These are phyloP conservation scores for Hansenula anomala DNA, from an alignment of 1,139 yeast species.

Conservation along the genomic window DNA sequence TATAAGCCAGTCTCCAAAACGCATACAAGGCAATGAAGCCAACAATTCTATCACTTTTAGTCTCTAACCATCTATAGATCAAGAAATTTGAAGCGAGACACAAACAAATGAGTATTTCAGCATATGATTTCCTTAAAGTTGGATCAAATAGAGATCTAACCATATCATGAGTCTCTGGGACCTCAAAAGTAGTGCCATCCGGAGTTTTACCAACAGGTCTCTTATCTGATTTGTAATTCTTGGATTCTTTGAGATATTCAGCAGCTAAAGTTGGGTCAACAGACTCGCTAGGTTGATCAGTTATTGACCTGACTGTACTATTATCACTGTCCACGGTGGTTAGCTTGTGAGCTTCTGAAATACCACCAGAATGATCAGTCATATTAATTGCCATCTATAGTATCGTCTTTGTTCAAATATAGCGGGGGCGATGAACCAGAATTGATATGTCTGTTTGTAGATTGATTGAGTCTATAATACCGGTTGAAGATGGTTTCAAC, in stretches of 20 bases:
- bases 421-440: too few relatives aligned
- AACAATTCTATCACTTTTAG: slow-evolving; percentile 20
- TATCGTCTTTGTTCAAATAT: too few relatives aligned
- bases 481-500: too few relatives aligned
- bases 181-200: slow-evolving; percentile 42
- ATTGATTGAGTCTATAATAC: too few relatives aligned
- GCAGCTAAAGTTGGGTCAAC: background rate
- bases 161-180: slow-evolving; percentile 86
- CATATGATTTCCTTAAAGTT: slow-evolving; percentile 58
- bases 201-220: slow-evolving; percentile 39
- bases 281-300: background rate
- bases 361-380: too few relatives aligned
- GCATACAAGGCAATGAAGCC: slow-evolving; percentile 53
- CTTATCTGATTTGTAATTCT: background rate
- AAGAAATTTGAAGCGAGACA: slow-evolving; percentile 47
- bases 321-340: background rate
- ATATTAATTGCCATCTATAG: too few relatives aligned
- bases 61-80: slow-evolving; percentile 38
- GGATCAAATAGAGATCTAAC: slow-evolving; percentile 81
- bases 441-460: too few relatives aligned
- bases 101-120: slow-evolving; percentile 56
- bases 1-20: slow-evolving; percentile 76
- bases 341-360: background rate
- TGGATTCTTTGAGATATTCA: background rate
- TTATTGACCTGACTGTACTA: background rate